phyloP scores from a whole-genome alignment of 257 asterid species.

The Solanum bulbocastanum region DNA sequence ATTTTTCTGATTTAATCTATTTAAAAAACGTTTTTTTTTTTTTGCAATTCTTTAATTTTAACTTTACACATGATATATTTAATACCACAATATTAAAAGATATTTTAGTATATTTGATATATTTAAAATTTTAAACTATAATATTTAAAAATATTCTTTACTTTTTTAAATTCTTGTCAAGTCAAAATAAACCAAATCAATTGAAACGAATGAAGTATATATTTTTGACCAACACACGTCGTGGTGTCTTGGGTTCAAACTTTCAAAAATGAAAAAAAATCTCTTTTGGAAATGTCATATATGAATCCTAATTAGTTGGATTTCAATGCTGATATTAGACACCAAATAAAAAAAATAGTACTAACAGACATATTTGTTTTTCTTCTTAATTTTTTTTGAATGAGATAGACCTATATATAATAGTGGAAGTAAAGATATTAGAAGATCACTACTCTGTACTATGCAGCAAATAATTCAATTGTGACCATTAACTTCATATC shows the following conservation, averaged over 20 bases:
- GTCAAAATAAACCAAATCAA: background rate
- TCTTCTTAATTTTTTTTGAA: background rate
- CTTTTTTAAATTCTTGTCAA: background rate
- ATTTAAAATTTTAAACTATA: too few relatives aligned
- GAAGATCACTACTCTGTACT: background rate
- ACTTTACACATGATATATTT: too few relatives aligned
- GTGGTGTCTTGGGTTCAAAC: background rate
- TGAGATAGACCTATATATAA: background rate
- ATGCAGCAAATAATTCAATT: background rate
- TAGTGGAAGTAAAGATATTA: background rate
- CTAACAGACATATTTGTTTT: too few relatives aligned
- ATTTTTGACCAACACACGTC: background rate
- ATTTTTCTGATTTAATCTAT: too few relatives aligned
- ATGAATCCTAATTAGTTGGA: background rate
- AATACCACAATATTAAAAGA: too few relatives aligned
- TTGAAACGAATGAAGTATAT: too few relatives aligned
- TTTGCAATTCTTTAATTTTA: fast-evolving
- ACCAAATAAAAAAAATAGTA: too few relatives aligned
- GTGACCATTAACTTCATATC: background rate
- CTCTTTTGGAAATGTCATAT: too few relatives aligned
- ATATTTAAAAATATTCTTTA: too few relatives aligned
- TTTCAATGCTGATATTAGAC: background rate
- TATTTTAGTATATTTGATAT: too few relatives aligned
- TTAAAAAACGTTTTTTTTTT: too few relatives aligned
- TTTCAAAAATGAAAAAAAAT: too few relatives aligned